Conservation (phyloP, 164 flowering plant species). For the Brasenia schreberi region DNA sequence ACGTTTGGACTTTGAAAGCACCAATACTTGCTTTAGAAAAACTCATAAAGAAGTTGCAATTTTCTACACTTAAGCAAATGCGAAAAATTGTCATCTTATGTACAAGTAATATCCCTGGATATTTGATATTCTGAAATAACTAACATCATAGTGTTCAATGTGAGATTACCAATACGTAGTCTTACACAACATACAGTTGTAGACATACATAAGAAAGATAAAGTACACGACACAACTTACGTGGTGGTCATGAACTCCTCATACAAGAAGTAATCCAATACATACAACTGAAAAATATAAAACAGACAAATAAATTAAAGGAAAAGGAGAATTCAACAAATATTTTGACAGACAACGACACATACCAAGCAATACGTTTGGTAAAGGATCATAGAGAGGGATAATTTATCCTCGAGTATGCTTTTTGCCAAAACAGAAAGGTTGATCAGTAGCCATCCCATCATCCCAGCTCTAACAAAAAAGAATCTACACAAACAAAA, state of each 20-base stretch:
- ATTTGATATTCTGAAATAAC: too few relatives aligned
- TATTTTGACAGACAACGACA: neutral
- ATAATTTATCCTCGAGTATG: slow-evolving; percentile 36
- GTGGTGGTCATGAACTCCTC: slow-evolving; percentile 99
- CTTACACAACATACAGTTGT: too few relatives aligned
- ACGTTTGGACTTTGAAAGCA: too few relatives aligned
- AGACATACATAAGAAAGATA: too few relatives aligned
- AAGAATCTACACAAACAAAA: slow-evolving; percentile 51
- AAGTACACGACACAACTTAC: slow-evolving; percentile 34
- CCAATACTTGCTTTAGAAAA: too few relatives aligned
- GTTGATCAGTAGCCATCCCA: slow-evolving; percentile 98
- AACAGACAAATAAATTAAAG: neutral
- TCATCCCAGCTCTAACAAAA: slow-evolving; percentile 99
- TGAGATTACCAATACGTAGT: too few relatives aligned
- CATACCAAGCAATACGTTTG: slow-evolving; percentile 69
- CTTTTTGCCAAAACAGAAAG: slow-evolving; percentile 78
- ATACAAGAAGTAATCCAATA: slow-evolving; percentile 73
- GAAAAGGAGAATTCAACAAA: neutral
- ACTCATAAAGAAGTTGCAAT: too few relatives aligned
- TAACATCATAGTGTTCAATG: too few relatives aligned
- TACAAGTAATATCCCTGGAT: too few relatives aligned
- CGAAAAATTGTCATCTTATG: too few relatives aligned
- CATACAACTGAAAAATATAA: slow-evolving; percentile 42
- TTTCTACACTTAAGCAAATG: too few relatives aligned
- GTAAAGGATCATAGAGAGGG: slow-evolving; percentile 76